Base-by-base conservation (phyloP, 345 rosid genomes). In the Linum tenue region DNA sequence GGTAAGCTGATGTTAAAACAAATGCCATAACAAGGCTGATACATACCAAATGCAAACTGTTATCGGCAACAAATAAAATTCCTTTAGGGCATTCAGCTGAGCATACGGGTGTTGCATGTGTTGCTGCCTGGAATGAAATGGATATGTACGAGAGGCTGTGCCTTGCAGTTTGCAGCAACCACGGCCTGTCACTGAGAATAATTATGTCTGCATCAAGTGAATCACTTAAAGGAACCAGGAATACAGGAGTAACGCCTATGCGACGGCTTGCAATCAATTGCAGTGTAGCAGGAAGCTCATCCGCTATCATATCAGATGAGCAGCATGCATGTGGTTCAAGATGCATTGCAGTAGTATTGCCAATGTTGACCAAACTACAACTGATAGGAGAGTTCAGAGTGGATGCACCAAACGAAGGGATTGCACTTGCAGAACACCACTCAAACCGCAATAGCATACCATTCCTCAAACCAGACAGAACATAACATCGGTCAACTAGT, bases 371-470 rank as follows among this genome's bases (percentile, higher is more conserved):
- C 44, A 69, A 55, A 70, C 66, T 55, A 50, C 77, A 68, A 77
- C 70, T 67, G 72, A 70, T 17, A 69, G 77, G 59, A 65, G 58
- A 50, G 41, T 16, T 69, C 16, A 51, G 56, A 65, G 62, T 62
- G 14, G 73, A 64, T 65, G 64, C 55, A 51, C 72, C 80, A 37
- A 78, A 67, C 65, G 79, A 75, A 59, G 77, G 68, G 67, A 73
- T 51, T 59, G 75, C 63, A 62, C 76, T 75, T 39, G 73, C 61
- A 69, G 83, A 69, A 60, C 96, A 95, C 95, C 91, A 88, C 78
- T 94, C 97, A 83, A 90, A 90, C 48, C 96, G 90, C 61, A 94
- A 95, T 43, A 94, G 86, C 99, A 94, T 94, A 62, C 99, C 99
- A 72, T 94, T 94, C 81, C 99, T 90, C 78, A 94, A 80, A 60